Evolutionary conservation across 2,329 filamentous ascomycete genomes (phyloP).

Genomic region (Albifimbria verrucaria): DNA sequence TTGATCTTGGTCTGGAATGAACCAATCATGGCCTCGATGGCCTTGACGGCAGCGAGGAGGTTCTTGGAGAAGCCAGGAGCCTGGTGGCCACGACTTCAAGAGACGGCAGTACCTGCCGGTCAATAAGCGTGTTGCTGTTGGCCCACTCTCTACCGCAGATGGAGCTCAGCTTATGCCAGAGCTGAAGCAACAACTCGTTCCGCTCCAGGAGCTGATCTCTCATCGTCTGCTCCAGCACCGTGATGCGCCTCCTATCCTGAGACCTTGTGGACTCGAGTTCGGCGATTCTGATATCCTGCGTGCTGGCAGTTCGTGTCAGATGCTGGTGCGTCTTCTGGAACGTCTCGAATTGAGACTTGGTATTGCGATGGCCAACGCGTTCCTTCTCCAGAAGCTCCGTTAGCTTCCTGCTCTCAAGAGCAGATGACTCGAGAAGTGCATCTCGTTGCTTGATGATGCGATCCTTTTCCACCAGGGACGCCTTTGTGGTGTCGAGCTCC

Average conservation of each 20-base stretch:
- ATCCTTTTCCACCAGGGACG: slow-evolving; percentile 83
- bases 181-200: slow-evolving; percentile 79
- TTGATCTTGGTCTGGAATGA: slow-evolving; percentile 79
- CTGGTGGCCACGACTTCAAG: slow-evolving; percentile 83
- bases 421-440: slow-evolving; percentile 80
- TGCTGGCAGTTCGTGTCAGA: slow-evolving; percentile 78
- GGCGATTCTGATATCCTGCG: slow-evolving; percentile 77
- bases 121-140: slow-evolving; percentile 83
- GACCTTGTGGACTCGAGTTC: slow-evolving; percentile 81
- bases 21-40: slow-evolving; percentile 74
- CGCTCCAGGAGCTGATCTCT: slow-evolving; percentile 86
- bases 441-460: slow-evolving; percentile 87
- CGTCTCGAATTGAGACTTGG: slow-evolving; percentile 83
- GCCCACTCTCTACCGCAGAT: slow-evolving; percentile 92
- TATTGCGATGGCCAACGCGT: slow-evolving; percentile 76
- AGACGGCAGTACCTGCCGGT: slow-evolving; percentile 77
- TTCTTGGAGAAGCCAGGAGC: slow-evolving; percentile 89
- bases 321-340: slow-evolving; percentile 85
- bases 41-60: slow-evolving; percentile 80
- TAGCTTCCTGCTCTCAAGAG: slow-evolving; percentile 79
- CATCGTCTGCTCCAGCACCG: slow-evolving; percentile 72
- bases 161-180: slow-evolving; percentile 85
- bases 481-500: slow-evolving; percentile 79
- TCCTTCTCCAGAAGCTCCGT: slow-evolving; percentile 90
- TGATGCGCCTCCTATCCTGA: slow-evolving; percentile 74